Evolutionary conservation across 352 stramenopile species (phyloP).

Genomic region (Phytophthora pseudosyringae): DNA sequence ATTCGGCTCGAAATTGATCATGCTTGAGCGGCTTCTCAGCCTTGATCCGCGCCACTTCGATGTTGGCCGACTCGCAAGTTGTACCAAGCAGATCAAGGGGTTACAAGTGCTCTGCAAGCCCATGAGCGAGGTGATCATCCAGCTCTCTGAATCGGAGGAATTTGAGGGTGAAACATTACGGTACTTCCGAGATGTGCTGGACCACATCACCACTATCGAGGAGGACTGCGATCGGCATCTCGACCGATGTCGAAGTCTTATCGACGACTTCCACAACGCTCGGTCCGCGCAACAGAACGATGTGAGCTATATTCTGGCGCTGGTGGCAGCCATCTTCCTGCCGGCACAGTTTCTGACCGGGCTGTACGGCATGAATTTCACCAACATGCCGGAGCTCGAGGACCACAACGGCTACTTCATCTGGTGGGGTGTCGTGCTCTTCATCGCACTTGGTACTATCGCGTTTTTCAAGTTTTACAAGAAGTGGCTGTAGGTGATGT

Average conservation of each 20-base stretch:
- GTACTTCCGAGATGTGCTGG: conserved; percentile 87
- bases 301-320: conserved; percentile 78
- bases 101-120: conserved; percentile 83
- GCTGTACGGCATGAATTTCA: conserved; percentile 92
- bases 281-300: conserved; percentile 72
- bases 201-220: conserved; percentile 81
- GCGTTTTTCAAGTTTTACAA: conserved; percentile 78
- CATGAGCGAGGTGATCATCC: conserved; percentile 67
- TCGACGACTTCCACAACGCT: conserved; percentile 75
- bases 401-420: conserved; percentile 79
- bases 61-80: conserved; percentile 51
- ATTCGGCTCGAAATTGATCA: conserved; percentile 71
- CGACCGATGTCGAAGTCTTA: conserved; percentile 64
- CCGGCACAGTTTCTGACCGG: conserved; percentile 86
- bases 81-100: conserved; percentile 72
- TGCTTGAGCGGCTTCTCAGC: conserved; percentile 67
- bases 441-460: conserved; percentile 51
- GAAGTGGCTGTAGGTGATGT: conserved; percentile 60
- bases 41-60: conserved; percentile 72
- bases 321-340: conserved; percentile 84
- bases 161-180: conserved; percentile 72
- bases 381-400: conserved; percentile 85
- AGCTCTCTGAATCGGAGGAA: conserved; percentile 74
- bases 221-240: conserved; percentile 85
- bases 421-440: conserved; percentile 78